Evolutionary conservation across 768 basidiomycete species (phyloP), one percentile per base, ranked within the genome.

Genomic region (Multifurca ochricompacta): DNA sequence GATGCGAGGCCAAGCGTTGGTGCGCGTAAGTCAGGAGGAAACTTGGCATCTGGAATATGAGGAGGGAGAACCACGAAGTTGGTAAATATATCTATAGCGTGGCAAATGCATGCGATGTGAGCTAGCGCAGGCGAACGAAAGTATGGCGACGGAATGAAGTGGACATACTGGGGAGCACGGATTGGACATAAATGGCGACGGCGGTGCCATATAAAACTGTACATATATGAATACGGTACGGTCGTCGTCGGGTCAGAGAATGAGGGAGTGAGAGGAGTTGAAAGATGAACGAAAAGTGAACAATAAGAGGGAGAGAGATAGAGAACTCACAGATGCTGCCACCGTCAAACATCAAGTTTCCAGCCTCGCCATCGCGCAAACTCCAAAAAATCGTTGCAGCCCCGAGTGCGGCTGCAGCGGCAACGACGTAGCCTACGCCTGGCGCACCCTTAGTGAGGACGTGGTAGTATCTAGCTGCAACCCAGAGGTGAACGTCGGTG

Each of bases 311-410:
- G 31, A 40, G 7, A n/a, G 18, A 30, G 19, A 43, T 9, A 13
- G 36, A 51, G 35, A 8, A 73, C 87, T 65, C 58, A 91, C 90
- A 87, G 61, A 91, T 83, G 67, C 88, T 91, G 47, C 85, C 90
- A 23, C 90, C 89, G 63, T 92, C 90, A 62, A 92, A 92, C 88
- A 92, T 91, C 65, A 92, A 73, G 68, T 92, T 91, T 30, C 82
- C 86, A 2, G 89, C 89, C 59, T 80, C 71, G 7, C 85, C 80
- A 58, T 91, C 87, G 31, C 80, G 73, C 58, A 91, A 72, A 67
- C 87, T 91, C 82, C 83, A 87, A 23, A 89, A 72, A 46, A 91
- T 81, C 42, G 84, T 85, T 28, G 73, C 68, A 2, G 72, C 84
- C 3, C 88, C 89, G 30, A 83, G 68, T 5, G 72, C 34, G 28